Evolutionary conservation across 208 protist species (phyloP).

Genomic region (Trypanosoma platydactyli): DNA sequence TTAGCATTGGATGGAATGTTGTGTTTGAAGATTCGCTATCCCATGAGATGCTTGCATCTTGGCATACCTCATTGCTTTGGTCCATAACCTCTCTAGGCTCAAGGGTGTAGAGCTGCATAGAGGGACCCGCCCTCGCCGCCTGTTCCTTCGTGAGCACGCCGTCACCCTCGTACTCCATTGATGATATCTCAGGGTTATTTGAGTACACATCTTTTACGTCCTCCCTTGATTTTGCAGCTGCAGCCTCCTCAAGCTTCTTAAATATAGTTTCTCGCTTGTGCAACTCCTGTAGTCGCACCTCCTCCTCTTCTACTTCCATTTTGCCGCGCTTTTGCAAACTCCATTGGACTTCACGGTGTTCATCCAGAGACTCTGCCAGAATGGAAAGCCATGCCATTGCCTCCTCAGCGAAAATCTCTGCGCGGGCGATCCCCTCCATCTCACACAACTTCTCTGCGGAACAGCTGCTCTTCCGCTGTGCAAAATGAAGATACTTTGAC

Average conservation of each 20-base stretch:
- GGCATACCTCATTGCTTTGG: no score
- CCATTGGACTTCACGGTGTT: slow-evolving; percentile 34
- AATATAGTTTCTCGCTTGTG: slow-evolving; percentile 26
- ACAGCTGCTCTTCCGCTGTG: slow-evolving; percentile 22
- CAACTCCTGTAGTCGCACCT: slow-evolving; percentile 18
- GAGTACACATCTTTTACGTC: neutral
- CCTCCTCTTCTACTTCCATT: neutral
- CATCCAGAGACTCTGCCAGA: slow-evolving; percentile 32
- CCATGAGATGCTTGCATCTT: slow-evolving; percentile 11
- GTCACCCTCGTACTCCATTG: neutral
- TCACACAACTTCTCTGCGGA: slow-evolving; percentile 29
- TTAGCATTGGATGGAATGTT: slow-evolving; percentile 21
- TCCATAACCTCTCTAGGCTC: neutral
- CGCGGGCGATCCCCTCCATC: slow-evolving; percentile 28
- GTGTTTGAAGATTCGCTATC: neutral
- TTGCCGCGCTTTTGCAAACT: slow-evolving; percentile 17
- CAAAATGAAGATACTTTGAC: slow-evolving; percentile 31
- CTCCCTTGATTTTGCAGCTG: neutral
- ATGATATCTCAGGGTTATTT: neutral
- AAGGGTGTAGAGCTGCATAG: neutral
- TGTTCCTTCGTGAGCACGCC: neutral
- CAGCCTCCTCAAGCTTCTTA: slow-evolving; percentile 16
- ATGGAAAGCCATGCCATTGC: slow-evolving; percentile 41
- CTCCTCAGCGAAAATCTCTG: slow-evolving; percentile 47
- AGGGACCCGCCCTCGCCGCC: neutral